phyloP scores from a whole-genome alignment of 257 asterid genomes.

The Rhazya stricta region DNA sequence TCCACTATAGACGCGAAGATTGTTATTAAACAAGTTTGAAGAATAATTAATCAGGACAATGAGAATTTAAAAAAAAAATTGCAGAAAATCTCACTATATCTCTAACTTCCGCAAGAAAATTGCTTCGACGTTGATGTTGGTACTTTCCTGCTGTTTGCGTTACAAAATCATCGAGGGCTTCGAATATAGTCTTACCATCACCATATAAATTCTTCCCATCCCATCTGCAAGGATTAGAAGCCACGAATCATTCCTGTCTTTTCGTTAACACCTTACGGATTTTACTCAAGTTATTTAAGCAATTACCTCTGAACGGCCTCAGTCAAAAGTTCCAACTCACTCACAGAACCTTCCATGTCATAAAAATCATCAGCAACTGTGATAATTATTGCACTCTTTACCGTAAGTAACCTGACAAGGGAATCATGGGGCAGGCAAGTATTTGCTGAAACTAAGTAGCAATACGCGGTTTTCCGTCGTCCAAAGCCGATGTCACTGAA shows the following conservation, averaged over 20 bases:
- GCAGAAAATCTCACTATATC: conserved; percentile 34
- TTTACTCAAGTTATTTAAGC: too few species aligned
- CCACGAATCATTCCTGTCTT: too few species aligned
- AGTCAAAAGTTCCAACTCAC: conserved; percentile 36
- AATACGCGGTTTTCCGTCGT: conserved; percentile 49
- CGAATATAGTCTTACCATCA: conserved; percentile 50
- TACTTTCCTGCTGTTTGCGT: conserved; percentile 23
- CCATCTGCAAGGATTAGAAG: conserved; percentile 36
- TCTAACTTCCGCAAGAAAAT: conserved; percentile 22
- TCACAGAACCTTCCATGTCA: conserved; percentile 47
- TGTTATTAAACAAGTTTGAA: not conserved
- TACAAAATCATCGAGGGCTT: conserved; percentile 50
- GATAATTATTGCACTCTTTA: conserved; percentile 44
- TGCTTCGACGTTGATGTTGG: conserved; percentile 21
- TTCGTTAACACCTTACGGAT: too few species aligned
- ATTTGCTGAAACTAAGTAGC: conserved; percentile 43
- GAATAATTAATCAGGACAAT: not conserved
- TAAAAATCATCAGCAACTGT: conserved; percentile 58
- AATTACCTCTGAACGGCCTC: conserved; percentile 43
- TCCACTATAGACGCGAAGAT: conserved; percentile 37
- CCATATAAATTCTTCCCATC: conserved; percentile 44
- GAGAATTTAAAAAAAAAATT: not conserved
- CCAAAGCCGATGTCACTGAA: conserved; percentile 63
- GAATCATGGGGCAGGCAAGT: conserved; percentile 36
- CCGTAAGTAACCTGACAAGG: conserved; percentile 27